These are phyloP conservation scores for Lophiotrema nucula DNA, from an alignment of 495 filamentous ascomycete genomes.

Conservation along the genomic window DNA sequence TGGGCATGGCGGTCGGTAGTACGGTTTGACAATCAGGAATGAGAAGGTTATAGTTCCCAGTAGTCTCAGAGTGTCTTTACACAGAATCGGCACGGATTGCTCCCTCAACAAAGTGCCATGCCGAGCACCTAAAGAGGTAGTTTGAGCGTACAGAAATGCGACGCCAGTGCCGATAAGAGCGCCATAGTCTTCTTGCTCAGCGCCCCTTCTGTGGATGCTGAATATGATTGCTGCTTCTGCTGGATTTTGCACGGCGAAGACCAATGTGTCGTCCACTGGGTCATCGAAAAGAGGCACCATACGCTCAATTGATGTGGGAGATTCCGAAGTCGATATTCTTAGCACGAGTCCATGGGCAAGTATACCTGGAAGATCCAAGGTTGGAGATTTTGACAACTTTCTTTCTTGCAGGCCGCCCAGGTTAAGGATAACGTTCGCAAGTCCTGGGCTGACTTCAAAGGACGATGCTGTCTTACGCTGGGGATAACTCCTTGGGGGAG, in stretches of 20 bases:
- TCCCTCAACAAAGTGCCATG: slow-evolving; percentile 5
- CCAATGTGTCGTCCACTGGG: slow-evolving; percentile 7
- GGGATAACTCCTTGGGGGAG: not conserved
- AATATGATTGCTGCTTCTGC: slow-evolving; percentile 8
- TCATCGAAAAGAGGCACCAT: slow-evolving; percentile 1
- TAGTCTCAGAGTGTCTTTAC: slow-evolving; percentile 7
- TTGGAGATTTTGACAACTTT: slow-evolving; percentile 2
- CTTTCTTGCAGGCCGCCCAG: slow-evolving; percentile 9
- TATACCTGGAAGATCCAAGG: slow-evolving; percentile 5
- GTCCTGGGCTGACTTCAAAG: slow-evolving; percentile 1
- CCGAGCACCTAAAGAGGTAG: not conserved
- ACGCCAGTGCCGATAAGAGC: slow-evolving; percentile 4
- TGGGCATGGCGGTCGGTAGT: not conserved
- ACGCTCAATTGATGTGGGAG: not conserved
- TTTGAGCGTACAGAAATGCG: slow-evolving; percentile 4
- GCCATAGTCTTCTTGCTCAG: slow-evolving; percentile 3
- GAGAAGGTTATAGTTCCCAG: slow-evolving; percentile 7
- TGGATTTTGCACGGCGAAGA: slow-evolving; percentile 7
- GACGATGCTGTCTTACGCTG: slow-evolving; percentile 1
- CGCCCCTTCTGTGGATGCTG: not conserved
- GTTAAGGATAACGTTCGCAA: not conserved
- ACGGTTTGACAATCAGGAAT: slow-evolving; percentile 11
- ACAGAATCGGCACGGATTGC: slow-evolving; percentile 7
- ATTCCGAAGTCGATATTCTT: slow-evolving; percentile 8
- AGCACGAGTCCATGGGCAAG: slow-evolving; percentile 11